A percentile compares a stretch with the other conserved stretches of the same genome.
These are phyloP conservation scores for Pochonia chlamydosporia DNA, from an alignment of 2,329 filamentous ascomycete species.

Conservation along the genomic window DNA sequence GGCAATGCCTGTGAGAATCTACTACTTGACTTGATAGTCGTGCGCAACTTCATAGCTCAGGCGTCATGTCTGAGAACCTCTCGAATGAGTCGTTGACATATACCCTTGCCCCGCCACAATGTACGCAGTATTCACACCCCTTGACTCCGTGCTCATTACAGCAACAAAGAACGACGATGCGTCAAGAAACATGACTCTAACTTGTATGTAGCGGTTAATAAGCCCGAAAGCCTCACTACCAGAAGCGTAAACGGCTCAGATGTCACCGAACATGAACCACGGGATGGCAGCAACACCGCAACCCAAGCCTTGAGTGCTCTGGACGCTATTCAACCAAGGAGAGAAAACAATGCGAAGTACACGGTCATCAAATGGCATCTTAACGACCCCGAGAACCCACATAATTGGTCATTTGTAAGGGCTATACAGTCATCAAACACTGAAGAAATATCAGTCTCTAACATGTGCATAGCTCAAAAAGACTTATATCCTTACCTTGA, in stretches of 20 bases:
- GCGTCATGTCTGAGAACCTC: neutral
- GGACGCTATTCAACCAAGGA: slow-evolving; percentile 26
- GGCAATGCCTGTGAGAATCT: neutral
- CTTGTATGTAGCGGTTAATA: neutral
- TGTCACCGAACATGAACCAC: neutral
- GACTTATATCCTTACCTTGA: slow-evolving; percentile 43
- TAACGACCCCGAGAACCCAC: slow-evolving; percentile 45
- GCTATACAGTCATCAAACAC: neutral
- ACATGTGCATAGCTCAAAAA: slow-evolving; percentile 44
- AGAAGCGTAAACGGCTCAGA: neutral
- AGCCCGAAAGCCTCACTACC: neutral
- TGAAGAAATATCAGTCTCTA: too few species aligned
- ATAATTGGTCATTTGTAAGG: slow-evolving; percentile 41
- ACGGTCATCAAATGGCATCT: slow-evolving; percentile 39
- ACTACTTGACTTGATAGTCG: neutral
- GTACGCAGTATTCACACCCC: neutral
- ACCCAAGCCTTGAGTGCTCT: slow-evolving; percentile 27
- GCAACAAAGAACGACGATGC: too few species aligned
- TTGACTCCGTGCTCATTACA: neutral
- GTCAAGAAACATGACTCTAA: neutral
- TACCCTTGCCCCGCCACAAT: neutral
- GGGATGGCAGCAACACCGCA: slow-evolving; percentile 23
- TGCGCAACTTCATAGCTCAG: neutral
- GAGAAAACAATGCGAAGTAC: slow-evolving; percentile 24
- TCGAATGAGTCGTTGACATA: neutral